A percentile compares a stretch with the other conserved stretches of the same genome.
These are phyloP conservation scores for Candida endomychidarum DNA, from an alignment of 805 yeast genomes.

Conservation along the genomic window DNA sequence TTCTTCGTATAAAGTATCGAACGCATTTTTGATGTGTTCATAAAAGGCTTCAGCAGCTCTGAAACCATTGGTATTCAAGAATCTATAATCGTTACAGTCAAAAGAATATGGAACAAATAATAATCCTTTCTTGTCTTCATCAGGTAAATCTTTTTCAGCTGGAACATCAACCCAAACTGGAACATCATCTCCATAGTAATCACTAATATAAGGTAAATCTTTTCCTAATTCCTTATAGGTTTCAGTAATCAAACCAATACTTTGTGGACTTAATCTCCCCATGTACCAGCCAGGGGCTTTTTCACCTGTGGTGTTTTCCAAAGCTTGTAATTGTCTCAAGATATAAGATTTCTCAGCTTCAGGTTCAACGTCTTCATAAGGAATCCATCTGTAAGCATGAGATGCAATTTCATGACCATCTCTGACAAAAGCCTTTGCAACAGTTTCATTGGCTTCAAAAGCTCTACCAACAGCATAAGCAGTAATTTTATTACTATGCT, in stretches of 20 bases:
- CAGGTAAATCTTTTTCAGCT: conserved; percentile 16
- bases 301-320: conserved; percentile 15
- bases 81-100: conserved; percentile 25
- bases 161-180: conserved; percentile 19
- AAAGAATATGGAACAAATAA: conserved; percentile 24
- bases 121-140: conserved; percentile 22
- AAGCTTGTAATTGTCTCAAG: conserved; percentile 13
- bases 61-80: conserved; percentile 21
- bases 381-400: conserved; percentile 20
- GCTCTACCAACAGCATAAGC: conserved; percentile 19
- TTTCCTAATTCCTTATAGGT: conserved; percentile 15
- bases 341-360: conserved; percentile 18
- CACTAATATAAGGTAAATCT: conserved; percentile 17
- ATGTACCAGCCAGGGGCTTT: conserved; percentile 17
- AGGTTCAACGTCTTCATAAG: conserved; percentile 15
- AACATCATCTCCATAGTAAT: conserved; percentile 19
- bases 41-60: conserved; percentile 23
- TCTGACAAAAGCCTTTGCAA: conserved; percentile 17
- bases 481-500: conserved; percentile 14
- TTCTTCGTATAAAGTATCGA: conserved; percentile 24
- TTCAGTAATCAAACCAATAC: conserved; percentile 15
- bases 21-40: conserved; percentile 34
- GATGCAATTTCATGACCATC: conserved; percentile 20
- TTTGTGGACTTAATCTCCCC: conserved; percentile 19
- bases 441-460: conserved; percentile 14